Evolutionary conservation across 169 alveolate genomes (phyloP).

Genomic region (Eimeria praecox): DNA sequence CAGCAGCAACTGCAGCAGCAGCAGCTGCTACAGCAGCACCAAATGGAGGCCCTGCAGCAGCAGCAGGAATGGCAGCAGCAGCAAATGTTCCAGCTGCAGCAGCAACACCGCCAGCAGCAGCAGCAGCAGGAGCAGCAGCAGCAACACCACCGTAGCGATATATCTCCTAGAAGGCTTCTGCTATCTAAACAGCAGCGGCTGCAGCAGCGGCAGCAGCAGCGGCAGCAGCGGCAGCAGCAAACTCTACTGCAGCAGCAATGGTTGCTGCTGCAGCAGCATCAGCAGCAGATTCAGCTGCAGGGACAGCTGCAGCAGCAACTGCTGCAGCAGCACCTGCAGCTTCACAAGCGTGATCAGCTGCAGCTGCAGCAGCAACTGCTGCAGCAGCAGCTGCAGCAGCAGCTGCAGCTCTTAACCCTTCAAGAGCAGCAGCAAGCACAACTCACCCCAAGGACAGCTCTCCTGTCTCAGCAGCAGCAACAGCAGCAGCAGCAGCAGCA

Average conservation of each 20-base stretch:
- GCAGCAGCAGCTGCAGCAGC: constrained; percentile 24
- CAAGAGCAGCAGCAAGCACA: constrained; percentile 11
- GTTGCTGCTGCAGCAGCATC: constrained; percentile 47
- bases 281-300: constrained; percentile 31
- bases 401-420: neutral
- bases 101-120: neutral
- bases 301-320: neutral
- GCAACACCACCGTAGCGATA: neutral
- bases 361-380: neutral
- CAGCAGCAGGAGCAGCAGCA: constrained; percentile 6
- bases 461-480: neutral
- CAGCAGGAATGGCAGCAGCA: constrained; percentile 22
- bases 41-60: constrained; percentile 3
- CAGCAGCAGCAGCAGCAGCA: constrained; percentile 36
- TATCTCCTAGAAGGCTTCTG: neutral
- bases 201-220: constrained; percentile 34
- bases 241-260: neutral
- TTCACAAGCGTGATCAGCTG: neutral
- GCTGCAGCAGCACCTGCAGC: constrained; percentile 4
- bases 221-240: constrained; percentile 17
- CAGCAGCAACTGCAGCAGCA: constrained; percentile 10
- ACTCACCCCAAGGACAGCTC: neutral
- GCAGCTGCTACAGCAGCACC: neutral
- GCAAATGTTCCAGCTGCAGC: constrained; percentile 22
- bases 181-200: constrained; percentile 2